Evolutionary conservation across 352 stramenopile genomes (phyloP), one percentile per base, ranked within the genome.

Genomic region (Halophytophthora batemanensis): DNA sequence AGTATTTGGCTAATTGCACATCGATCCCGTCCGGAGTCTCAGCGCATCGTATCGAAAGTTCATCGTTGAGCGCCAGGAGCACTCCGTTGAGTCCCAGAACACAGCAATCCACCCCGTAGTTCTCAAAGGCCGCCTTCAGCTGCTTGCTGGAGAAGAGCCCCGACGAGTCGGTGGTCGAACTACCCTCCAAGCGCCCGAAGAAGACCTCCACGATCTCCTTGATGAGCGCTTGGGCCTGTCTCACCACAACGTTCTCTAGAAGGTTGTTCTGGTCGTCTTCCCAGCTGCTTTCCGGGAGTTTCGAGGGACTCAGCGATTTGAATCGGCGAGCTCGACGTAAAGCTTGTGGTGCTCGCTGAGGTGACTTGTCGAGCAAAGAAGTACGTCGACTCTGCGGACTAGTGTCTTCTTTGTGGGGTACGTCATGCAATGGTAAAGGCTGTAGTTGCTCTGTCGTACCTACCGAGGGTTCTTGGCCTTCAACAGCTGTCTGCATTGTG

Each of bases 291-390:
- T 64, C 56, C 25, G 43, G 21, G 34, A 54, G 18, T 34, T 45
- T 50, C 6, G 43, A 42, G 19, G 40, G 18, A 22, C 34, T 64
- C 15, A 53, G 29, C n/a, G 29, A 29, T 31, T 44, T 59, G 31
- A 59, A 64, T 3, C 37, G 56, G 15, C 50, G 52, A 38, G 50
- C 53, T 19, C 56, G 50, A 21, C 50, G 50, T 8, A 64, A 21
- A 38, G 50, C 43, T 15, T 44, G 37, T 35, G 38, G 44, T 12
- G 15, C 50, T 25, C 41, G 50, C 22, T 41, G 22, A 25, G 37
- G 33, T 10, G 18, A n/a, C 31, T 19, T 55, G 23, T 39, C 44
- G 8, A 8, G 25, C 13, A 4, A 11, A 59, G n/a, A 49, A 36
- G 2, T 45, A 38, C 17, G 13, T 7, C 25, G 25, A 31, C 10